These are phyloP conservation scores for Phytopythium vexans DNA, from an alignment of 352 stramenopile species.

Conservation along the genomic window DNA sequence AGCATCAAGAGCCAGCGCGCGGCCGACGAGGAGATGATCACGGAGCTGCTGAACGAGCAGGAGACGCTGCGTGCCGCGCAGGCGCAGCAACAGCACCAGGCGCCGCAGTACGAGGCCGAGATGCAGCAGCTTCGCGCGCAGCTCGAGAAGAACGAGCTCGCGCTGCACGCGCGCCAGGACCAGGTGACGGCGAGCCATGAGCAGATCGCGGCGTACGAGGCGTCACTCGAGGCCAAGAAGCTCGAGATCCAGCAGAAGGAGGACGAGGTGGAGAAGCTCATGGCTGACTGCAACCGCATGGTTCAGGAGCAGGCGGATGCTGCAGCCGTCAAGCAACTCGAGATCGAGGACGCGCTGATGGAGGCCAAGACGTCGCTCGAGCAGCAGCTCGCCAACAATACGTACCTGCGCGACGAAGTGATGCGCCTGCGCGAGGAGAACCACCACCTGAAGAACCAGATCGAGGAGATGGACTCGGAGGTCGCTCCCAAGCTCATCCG, in stretches of 20 bases:
- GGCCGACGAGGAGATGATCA: slow-evolving; percentile 80
- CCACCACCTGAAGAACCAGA: slow-evolving; percentile 84
- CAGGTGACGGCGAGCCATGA: slow-evolving; percentile 61
- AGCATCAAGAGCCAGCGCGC: slow-evolving; percentile 68
- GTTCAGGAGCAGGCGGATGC: slow-evolving; percentile 81
- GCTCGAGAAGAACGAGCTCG: slow-evolving; percentile 65
- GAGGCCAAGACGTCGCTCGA: slow-evolving; percentile 85
- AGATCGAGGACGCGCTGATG: slow-evolving; percentile 80
- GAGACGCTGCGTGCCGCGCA: slow-evolving; percentile 62
- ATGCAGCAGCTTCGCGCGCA: slow-evolving; percentile 67
- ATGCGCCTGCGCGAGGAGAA: slow-evolving; percentile 80
- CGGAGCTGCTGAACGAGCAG: slow-evolving; percentile 80
- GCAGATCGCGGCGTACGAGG: slow-evolving; percentile 67
- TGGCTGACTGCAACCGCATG: slow-evolving; percentile 84
- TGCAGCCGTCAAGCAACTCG: slow-evolving; percentile 74
- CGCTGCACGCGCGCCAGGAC: slow-evolving; percentile 67
- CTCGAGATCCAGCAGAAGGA: slow-evolving; percentile 69
- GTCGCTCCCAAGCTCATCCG: slow-evolving; percentile 76
- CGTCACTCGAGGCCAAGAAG: slow-evolving; percentile 59
- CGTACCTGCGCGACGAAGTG: slow-evolving; percentile 78
- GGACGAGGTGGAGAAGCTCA: slow-evolving; percentile 76
- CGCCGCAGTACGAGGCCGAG: slow-evolving; percentile 60
- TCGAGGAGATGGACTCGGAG: slow-evolving; percentile 82
- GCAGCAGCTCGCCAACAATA: slow-evolving; percentile 84
- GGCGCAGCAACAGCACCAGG: slow-evolving; percentile 37